Base-by-base conservation (phyloP, 1,139 yeast species). In the Hyphopichia wangnamkhiaoensis region DNA sequence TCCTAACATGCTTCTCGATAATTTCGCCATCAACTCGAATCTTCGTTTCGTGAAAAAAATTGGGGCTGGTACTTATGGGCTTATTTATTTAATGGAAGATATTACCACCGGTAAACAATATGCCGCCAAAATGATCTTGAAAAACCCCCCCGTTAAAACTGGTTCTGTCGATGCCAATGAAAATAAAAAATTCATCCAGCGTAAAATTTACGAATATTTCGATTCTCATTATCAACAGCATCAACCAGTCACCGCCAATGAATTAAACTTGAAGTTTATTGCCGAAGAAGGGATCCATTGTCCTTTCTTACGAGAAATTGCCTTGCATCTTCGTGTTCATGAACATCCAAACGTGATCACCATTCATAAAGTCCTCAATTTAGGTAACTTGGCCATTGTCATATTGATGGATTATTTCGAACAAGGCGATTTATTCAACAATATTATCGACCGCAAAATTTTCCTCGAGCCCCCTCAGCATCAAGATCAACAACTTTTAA, bases 51-150 rank as follows among this genome's bases (percentile, higher is more conserved):
- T 73, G 38, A 65, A 65, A 40, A 79, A 82, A 45, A 74, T 88
- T n/a, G 96, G 97, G 13, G 79, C 94, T 1, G 96, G 97, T 29
- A 90, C 95, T 17, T 89, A 85, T 56, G 96, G 96, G 2, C 71
- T 86, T 23, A 95, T 90, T 12, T 89, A 85, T 63, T 71, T 79
- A 14, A 91, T 89, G 6, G 65, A 72, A 48, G 84, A 87, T 56
- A 48, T 72, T 13, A 52, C 50, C 35, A 74, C 83, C 0, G 73
- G 76, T 23, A 58, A 68, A 38, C 61, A 68, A 23, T 82, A 71
- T 52, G 96, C 96, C 2, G 80, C 91, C 46, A 90, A 90, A 61
- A 80, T 84, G 43, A 72, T 88, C 7, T 71, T 85, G 27, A 82
- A 83, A 52, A 67, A 65, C 26, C 64, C 62, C 16, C 53, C 57